Conservation (phyloP, 495 filamentous ascomycete genomes). For the Saxophila tyrrhenica region DNA sequence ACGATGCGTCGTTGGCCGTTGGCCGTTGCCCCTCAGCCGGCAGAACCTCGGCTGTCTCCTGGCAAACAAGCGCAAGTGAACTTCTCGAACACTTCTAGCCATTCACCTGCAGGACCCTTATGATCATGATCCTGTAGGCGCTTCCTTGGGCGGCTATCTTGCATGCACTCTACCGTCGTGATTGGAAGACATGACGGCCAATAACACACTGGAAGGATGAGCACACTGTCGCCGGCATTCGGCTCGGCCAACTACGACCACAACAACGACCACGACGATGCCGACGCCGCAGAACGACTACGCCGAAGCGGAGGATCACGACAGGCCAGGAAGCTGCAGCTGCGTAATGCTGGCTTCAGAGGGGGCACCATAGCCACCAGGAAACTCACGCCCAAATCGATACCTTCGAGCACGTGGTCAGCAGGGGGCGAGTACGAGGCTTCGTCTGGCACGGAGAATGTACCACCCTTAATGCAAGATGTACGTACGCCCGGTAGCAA, state of each 20-base stretch:
- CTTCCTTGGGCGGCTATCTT: not conserved
- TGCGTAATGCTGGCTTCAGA: constrained; percentile 20
- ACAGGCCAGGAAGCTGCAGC: constrained; percentile 14
- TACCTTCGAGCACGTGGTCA: constrained; percentile 9
- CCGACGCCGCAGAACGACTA: not conserved
- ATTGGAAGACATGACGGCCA: not conserved
- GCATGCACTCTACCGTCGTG: not conserved
- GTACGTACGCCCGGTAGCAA: not conserved
- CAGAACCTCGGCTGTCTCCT: too few relatives aligned
- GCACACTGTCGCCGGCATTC: not conserved
- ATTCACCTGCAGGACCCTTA: too few relatives aligned
- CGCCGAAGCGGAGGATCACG: constrained; percentile 7
- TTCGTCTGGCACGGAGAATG: constrained; percentile 13
- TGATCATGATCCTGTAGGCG: too few relatives aligned
- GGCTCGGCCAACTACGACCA: not conserved
- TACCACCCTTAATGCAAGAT: not conserved
- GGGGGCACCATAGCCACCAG: constrained; percentile 10
- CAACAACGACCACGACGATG: not conserved
- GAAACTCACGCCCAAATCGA: constrained; percentile 16
- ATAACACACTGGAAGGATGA: not conserved
- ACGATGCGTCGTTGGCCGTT: too few relatives aligned
- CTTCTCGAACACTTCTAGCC: too few relatives aligned
- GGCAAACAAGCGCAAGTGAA: too few relatives aligned
- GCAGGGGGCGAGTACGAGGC: not conserved
- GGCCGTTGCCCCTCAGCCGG: too few relatives aligned